phyloP scores from a whole-genome alignment of 257 asterid species.

The Nicotiana sylvestris region DNA sequence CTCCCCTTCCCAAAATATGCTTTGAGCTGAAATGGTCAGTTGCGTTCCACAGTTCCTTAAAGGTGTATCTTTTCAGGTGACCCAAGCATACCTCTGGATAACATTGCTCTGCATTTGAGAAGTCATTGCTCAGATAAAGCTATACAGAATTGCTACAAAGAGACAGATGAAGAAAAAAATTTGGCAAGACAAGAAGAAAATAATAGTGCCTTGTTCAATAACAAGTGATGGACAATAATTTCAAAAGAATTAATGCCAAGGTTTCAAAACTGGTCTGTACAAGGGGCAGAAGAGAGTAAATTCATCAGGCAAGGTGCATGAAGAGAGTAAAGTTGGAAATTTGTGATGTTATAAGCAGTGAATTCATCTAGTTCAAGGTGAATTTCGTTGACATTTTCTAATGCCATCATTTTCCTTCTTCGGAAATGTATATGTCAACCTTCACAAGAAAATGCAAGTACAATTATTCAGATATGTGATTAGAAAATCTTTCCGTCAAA shows the following conservation, averaged over 20 bases:
- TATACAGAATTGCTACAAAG: neutral
- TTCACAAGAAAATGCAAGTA: neutral
- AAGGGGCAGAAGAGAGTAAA: neutral
- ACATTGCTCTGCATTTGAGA: slow-evolving; percentile 58
- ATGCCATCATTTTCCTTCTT: neutral
- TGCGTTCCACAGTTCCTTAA: slow-evolving; percentile 84
- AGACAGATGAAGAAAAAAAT: neutral
- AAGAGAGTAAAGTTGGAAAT: neutral
- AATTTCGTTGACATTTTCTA: neutral
- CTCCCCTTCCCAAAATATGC: slow-evolving; percentile 87
- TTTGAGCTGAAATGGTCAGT: slow-evolving; percentile 78
- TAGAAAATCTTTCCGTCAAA: neutral
- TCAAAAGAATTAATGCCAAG: neutral
- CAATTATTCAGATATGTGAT: neutral
- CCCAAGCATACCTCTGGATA: slow-evolving; percentile 94
- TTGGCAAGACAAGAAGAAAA: neutral
- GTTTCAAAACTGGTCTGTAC: neutral
- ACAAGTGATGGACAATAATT: neutral
- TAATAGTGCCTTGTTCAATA: neutral
- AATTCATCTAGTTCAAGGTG: neutral
- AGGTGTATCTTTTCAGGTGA: slow-evolving; percentile 66
- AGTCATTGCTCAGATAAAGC: neutral
- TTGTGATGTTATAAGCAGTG: neutral
- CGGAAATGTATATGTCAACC: neutral
- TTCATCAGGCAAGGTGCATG: neutral